Evolutionary conservation across 1,284 basidiomycete genomes (phyloP), one percentile per base, ranked within the genome.

Genomic region (Irpex sp.): DNA sequence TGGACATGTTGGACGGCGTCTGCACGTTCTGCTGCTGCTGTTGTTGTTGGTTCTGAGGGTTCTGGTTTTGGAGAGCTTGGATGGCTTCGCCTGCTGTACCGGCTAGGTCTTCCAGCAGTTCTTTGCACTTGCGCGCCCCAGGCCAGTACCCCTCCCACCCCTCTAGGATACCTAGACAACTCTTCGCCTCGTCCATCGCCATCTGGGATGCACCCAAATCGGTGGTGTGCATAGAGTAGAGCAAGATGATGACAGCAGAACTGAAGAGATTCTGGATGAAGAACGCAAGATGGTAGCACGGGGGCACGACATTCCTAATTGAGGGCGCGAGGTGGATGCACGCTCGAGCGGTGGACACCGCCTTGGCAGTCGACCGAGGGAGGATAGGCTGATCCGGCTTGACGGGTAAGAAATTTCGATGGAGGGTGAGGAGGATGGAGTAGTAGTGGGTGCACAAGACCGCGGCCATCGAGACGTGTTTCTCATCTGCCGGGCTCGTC

Each of bases 251-350:
- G 62, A 95, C 92, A 1, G 92, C 92, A 35, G 93, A 94, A 68
- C 92, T 94, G 80, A 95, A 95, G 17, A 95, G 82, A 69, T 94
- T 92, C 71, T 95, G 94, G 62, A 94, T 93, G 79, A 93, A 95
- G 74, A 95, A 93, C 1, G 93, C 92, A 43, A 95, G 83, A 73
- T 95, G 92, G 71, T 95, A 94, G 11, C 92, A 93, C 4, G 91
- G 84, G 3, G 94, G 93, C 1, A 95, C 90, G 56, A 92, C 86
- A 68, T 92, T 88, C 71, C 88, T 91, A 76, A 94, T 90, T 13
- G 92, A 92, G 47, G 92, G 88, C 1, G 93, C 93, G 58, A 95
- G 84, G 60, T 88, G 86, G 67, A 95, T 93, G 75, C 90, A 92
- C 57, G 89, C 86, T 36, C 92, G 84, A 63, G 93, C 87, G 64